Evolutionary conservation across 2,329 filamentous ascomycete genomes (phyloP).

Genomic region (Aspergillus sergii): DNA sequence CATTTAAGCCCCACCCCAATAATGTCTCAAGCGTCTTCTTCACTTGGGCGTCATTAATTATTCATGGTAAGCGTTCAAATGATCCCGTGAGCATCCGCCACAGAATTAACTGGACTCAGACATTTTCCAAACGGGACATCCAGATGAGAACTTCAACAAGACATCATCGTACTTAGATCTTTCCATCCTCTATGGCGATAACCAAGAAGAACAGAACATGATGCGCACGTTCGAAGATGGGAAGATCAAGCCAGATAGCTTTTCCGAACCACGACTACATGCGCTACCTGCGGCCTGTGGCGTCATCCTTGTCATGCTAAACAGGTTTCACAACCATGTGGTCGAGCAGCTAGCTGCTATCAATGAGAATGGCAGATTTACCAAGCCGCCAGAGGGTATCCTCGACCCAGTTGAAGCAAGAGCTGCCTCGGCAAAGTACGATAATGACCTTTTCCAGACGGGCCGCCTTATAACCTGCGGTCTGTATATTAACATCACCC

Average conservation of each 20-base stretch:
- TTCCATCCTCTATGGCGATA: conserved; percentile 70
- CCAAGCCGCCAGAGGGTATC: conserved; percentile 53
- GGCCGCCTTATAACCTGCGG: conserved; percentile 72
- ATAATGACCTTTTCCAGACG: conserved; percentile 79
- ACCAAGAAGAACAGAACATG: conserved; percentile 50
- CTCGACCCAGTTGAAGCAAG: conserved; percentile 54
- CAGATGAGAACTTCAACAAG: conserved; percentile 56
- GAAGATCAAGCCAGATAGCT: conserved; percentile 71
- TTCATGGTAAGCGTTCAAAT: conserved; percentile 57
- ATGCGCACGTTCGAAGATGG: conserved; percentile 69
- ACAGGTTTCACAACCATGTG: conserved; percentile 79
- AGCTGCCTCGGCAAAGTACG: conserved; percentile 66
- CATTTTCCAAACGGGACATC: conserved; percentile 69
- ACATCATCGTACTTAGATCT: conserved; percentile 74
- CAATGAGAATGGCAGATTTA: conserved; percentile 81
- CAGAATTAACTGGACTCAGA: conserved; percentile 43
- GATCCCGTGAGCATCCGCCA: background rate
- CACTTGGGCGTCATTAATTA: conserved; percentile 75
- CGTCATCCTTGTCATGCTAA: conserved; percentile 74
- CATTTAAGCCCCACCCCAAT: conserved; percentile 62
- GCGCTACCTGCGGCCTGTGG: conserved; percentile 73
- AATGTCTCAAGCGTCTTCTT: conserved; percentile 72
- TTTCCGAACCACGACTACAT: conserved; percentile 69
- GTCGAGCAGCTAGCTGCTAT: conserved; percentile 79
- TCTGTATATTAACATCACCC: conserved; percentile 76